Conservation (phyloP, 257 asterid genomes). For the Marsdenia floribunda region DNA sequence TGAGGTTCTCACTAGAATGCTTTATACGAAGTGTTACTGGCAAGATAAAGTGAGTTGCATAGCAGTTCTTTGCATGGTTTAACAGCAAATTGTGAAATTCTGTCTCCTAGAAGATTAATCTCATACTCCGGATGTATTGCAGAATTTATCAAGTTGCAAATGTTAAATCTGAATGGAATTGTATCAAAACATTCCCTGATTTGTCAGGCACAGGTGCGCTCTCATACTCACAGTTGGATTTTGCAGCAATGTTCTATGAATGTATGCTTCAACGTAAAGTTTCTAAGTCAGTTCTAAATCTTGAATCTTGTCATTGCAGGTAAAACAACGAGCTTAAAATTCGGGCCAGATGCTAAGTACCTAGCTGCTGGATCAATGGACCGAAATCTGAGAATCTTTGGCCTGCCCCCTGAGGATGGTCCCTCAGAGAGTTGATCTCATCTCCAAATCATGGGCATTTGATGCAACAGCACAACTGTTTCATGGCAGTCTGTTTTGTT, state of each 20-base stretch:
- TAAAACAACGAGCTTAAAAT: constrained; percentile 65
- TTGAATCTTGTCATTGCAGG: constrained; percentile 39
- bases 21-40: too few relatives aligned
- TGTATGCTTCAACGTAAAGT: not conserved
- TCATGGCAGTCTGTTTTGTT: not conserved
- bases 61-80: not conserved
- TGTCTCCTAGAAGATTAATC: not conserved
- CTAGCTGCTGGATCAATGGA: constrained; percentile 97
- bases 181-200: constrained; percentile 88
- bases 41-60: not conserved
- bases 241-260: not conserved
- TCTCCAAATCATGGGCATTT: too few relatives aligned
- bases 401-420: constrained; percentile 60
- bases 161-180: constrained; percentile 88
- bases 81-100: not conserved
- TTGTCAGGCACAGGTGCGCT: constrained; percentile 88
- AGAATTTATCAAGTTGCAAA: constrained; percentile 84
- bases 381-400: constrained; percentile 82
- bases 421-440: constrained; percentile 43
- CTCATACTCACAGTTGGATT: not conserved
- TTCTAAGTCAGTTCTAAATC: not conserved
- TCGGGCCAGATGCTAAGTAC: constrained; percentile 85
- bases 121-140: constrained; percentile 19
- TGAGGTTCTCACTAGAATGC: not conserved
- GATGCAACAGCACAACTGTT: not conserved